These are phyloP conservation scores for Serendipita sp. DNA, from an alignment of 768 basidiomycete species.

Conservation along the genomic window DNA sequence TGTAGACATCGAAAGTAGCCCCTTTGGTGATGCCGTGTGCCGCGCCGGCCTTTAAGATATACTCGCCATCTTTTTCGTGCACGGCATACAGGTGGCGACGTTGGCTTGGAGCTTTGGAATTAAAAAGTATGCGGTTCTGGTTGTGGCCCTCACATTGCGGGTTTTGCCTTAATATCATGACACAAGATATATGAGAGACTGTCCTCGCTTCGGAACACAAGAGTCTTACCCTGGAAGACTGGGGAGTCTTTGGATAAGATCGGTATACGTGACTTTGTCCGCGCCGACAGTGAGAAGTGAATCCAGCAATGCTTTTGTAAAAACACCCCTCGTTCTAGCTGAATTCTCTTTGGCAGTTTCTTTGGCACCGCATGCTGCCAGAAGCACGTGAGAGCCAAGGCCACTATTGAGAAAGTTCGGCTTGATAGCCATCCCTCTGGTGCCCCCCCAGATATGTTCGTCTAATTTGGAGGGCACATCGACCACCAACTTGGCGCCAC, in stretches of 20 bases:
- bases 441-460: too few relatives aligned
- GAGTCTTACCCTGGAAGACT: neutral
- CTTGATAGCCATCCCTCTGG: too few relatives aligned
- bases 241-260: conserved; percentile 22
- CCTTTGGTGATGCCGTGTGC: conserved; percentile 51
- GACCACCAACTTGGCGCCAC: too few relatives aligned
- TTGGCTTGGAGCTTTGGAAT: conserved; percentile 35
- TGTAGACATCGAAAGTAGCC: conserved; percentile 41
- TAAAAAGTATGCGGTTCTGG: conserved; percentile 37
- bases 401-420: too few relatives aligned
- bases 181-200: conserved; percentile 8
- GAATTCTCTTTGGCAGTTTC: too few relatives aligned
- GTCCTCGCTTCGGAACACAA: neutral
- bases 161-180: conserved; percentile 26
- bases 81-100: conserved; percentile 27
- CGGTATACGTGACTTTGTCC: conserved; percentile 26
- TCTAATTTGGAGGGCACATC: too few relatives aligned
- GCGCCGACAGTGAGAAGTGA: too few relatives aligned
- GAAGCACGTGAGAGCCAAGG: too few relatives aligned
- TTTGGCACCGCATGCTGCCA: too few relatives aligned
- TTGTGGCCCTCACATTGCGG: conserved; percentile 35
- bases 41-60: conserved; percentile 37
- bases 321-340: too few relatives aligned
- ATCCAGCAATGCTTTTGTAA: too few relatives aligned
- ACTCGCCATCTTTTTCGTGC: conserved; percentile 22